Conservation (phyloP, 441 rosid genomes). For the Sinapis alba region DNA sequence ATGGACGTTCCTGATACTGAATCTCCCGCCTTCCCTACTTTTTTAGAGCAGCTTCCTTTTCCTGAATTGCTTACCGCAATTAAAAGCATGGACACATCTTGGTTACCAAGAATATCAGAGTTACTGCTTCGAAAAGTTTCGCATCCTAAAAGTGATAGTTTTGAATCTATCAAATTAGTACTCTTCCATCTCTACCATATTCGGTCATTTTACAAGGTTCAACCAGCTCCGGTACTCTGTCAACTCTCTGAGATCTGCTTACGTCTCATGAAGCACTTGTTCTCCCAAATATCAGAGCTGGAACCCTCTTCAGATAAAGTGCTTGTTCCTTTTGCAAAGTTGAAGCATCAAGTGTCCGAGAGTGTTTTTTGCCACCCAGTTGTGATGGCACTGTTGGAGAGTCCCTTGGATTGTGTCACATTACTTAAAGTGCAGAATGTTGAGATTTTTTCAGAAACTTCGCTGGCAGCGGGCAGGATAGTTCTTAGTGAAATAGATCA, state of each 20-base stretch:
- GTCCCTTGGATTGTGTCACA: slow-evolving; percentile 53
- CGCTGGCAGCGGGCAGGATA: slow-evolving; percentile 47
- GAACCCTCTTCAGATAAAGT: slow-evolving; percentile 34
- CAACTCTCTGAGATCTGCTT: slow-evolving; percentile 67
- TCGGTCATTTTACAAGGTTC: slow-evolving; percentile 46
- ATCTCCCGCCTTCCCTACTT: slow-evolving; percentile 60
- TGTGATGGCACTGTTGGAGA: slow-evolving; percentile 48
- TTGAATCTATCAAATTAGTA: slow-evolving; percentile 57
- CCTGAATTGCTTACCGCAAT: slow-evolving; percentile 70
- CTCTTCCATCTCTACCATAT: slow-evolving; percentile 79
- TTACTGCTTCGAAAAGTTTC: slow-evolving; percentile 70
- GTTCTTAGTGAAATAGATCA: slow-evolving; percentile 60
- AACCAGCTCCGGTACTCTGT: slow-evolving; percentile 49
- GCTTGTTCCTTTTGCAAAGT: slow-evolving; percentile 40
- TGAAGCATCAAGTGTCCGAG: slow-evolving; percentile 57
- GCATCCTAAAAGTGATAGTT: slow-evolving; percentile 46
- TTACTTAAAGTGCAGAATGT: slow-evolving; percentile 38
- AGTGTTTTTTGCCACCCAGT: slow-evolving; percentile 74
- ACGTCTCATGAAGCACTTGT: slow-evolving; percentile 57
- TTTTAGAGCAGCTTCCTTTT: slow-evolving; percentile 76
- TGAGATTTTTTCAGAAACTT: slow-evolving; percentile 47
- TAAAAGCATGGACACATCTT: slow-evolving; percentile 42
- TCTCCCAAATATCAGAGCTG: slow-evolving; percentile 49
- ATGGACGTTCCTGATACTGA: slow-evolving; percentile 42
- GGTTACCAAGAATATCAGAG: slow-evolving; percentile 49